These are phyloP conservation scores for Pyricularia grisea DNA, from an alignment of 2,329 filamentous ascomycete species.

Conservation along the genomic window DNA sequence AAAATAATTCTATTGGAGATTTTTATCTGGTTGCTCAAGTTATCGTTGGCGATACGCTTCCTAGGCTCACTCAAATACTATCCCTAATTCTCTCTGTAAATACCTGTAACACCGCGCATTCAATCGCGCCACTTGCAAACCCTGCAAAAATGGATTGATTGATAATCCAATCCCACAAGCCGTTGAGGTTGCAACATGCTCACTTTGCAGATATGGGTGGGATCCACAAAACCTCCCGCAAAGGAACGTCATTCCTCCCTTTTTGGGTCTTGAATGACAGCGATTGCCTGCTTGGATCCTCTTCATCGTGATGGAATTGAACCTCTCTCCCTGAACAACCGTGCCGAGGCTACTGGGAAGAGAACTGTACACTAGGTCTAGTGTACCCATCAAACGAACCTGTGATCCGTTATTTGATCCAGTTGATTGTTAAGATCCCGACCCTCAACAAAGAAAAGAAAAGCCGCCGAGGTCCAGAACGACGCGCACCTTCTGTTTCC, in stretches of 20 bases:
- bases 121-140: not conserved
- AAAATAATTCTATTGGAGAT: not conserved
- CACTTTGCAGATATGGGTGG: not conserved
- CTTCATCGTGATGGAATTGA: not conserved
- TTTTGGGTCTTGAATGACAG: not conserved
- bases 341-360: not conserved
- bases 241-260: not conserved
- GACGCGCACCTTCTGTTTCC: not conserved
- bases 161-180: not conserved
- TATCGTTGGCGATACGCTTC: not conserved
- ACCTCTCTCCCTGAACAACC: not conserved
- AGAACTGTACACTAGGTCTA: not conserved
- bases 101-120: not conserved
- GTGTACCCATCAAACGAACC: not conserved
- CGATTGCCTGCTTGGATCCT: not conserved
- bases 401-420: not conserved
- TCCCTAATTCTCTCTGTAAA: not conserved
- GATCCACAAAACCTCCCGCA: not conserved
- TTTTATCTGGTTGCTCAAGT: not conserved
- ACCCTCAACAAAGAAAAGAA: not conserved
- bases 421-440: not conserved
- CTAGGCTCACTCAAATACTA: not conserved
- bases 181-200: not conserved
- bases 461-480: not conserved
- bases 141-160: not conserved